Percentiles rank a stretch among this genome's conserved stretches.
Conservation (phyloP, 2,329 filamentous ascomycete species). For the Blumeriella jaapii region DNA sequence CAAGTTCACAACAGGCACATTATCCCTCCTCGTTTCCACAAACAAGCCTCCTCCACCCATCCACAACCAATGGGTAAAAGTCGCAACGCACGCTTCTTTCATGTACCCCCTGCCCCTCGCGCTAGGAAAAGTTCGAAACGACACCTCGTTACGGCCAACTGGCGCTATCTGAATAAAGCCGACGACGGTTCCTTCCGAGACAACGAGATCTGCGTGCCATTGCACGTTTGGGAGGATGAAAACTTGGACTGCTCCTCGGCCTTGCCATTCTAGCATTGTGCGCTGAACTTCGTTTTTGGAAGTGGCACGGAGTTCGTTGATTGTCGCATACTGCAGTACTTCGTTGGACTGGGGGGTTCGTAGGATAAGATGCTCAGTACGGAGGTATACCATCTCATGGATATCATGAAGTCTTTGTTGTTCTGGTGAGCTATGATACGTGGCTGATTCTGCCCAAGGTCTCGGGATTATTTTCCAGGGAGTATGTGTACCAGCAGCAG, state of each 20-base stretch:
- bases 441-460: too few species aligned
- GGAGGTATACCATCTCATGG: too few species aligned
- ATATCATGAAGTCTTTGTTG: too few species aligned
- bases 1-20: not conserved
- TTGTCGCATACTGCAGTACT: not conserved
- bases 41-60: not conserved
- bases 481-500: too few species aligned
- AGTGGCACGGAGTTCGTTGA: not conserved
- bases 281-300: not conserved
- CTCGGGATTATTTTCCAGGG: too few species aligned
- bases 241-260: not conserved
- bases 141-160: not conserved
- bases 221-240: not conserved
- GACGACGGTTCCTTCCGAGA: not conserved
- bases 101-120: not conserved
- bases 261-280: not conserved
- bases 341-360: constrained; percentile 11
- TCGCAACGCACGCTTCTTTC: not conserved
- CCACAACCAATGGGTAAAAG: not conserved
- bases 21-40: not conserved
- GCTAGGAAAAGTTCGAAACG: not conserved
- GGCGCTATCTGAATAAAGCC: not conserved
- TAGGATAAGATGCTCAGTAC: too few species aligned
- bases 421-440: too few species aligned
- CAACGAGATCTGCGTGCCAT: not conserved